Base-by-base conservation (phyloP, 208 protist genomes). In the Wallacemonas sp. region DNA sequence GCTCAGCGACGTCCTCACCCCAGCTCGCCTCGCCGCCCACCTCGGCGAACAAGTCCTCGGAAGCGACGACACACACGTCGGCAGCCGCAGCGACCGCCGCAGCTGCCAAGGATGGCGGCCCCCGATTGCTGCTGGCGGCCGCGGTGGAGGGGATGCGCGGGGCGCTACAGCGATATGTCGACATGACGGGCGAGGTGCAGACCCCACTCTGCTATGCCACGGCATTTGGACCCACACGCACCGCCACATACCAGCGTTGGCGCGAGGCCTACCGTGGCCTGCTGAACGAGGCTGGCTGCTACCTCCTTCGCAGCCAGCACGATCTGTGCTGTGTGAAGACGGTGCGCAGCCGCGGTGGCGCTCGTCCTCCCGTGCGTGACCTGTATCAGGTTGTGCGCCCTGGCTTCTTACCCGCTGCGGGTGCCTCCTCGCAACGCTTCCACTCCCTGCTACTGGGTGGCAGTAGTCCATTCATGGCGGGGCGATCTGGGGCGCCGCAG, bases 131-230 rank as follows among this genome's bases (percentile, higher is more conserved):
- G 34, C 45, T 95, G 19, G 68, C 84, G 11, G 82, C 84, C 0
- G 80, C 71, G 5, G 84, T 91, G 49, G 84, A 91, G 47, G 77
- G 71, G 0, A 58, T 72, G 19, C 59, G 70, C 27, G 34, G 63
- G 31, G 22, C 82, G 1, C 68, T 95, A 49, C 90, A 95, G 68
- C 79, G 80, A 17, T 95, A 95, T 74, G 75, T 93, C 31, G 90
- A 95, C 72, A 79, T 80, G 75, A 89, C 70, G 22, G 72, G 70
- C 24, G 90, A 95, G 31, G 67, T 91, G 47, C 90, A 95, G 65
- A 86, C 77, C 1, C 60, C 82, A 31, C 39, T 86, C 33, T 80
- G 80, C 62, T 93, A 91, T 56, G 71, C 73, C 2, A 61, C 77
- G 1, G 65, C 75, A 4, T 93, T 86, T 55, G 77, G 84, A 12